Conservation (phyloP, 306 rosid genomes). For the Mimosa bimucronata region DNA sequence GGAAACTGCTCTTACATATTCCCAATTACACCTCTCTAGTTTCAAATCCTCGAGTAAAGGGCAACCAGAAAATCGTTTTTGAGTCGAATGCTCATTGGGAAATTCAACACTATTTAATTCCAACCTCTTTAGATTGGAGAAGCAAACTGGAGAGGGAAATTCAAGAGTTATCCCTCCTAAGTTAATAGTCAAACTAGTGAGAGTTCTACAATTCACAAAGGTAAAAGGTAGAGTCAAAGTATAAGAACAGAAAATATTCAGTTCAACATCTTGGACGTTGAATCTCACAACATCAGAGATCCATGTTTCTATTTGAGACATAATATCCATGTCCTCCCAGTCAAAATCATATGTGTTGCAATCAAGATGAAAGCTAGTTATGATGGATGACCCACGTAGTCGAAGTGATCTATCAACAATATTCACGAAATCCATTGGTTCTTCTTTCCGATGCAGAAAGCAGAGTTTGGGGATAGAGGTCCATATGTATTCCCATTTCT, state of each 20-base stretch:
- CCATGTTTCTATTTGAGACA: conserved; percentile 18
- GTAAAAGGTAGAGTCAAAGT: conserved; percentile 14
- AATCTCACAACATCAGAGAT: conserved; percentile 2
- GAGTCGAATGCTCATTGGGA: no score
- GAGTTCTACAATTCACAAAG: conserved; percentile 14
- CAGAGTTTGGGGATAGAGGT: neutral
- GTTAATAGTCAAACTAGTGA: no score
- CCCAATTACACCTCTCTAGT: no score
- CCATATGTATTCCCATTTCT: conserved; percentile 33
- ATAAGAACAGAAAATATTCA: neutral
- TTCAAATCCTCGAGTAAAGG: no score
- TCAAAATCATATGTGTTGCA: neutral
- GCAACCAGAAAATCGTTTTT: no score
- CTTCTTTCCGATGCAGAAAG: neutral
- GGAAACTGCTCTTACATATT: no score
- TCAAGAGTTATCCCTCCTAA: no score
- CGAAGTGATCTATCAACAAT: conserved; percentile 26
- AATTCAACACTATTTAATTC: no score
- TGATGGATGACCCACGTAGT: neutral
- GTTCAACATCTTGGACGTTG: conserved; percentile 15
- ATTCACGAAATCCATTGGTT: conserved; percentile 27
- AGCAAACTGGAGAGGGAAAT: no score
- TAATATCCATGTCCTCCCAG: neutral
- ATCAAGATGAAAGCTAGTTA: neutral
- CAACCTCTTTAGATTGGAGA: no score